Conservation (phyloP, 1,284 basidiomycete genomes). For the Leccinum subspadiceum region DNA sequence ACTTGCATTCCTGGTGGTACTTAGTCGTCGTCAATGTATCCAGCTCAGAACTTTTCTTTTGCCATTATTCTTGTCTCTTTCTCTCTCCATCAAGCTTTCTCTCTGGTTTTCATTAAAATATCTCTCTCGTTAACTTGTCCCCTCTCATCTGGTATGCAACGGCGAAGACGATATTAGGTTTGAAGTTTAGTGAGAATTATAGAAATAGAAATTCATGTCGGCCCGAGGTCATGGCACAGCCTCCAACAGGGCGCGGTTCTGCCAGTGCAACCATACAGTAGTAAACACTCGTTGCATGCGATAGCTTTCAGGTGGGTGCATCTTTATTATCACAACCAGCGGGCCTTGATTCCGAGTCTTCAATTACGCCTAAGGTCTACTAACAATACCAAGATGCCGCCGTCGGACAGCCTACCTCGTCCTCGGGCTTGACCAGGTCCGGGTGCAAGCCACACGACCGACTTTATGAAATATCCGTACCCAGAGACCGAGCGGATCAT, state of each 20-base stretch:
- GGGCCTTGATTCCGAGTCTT: not conserved
- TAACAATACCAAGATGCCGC: not conserved
- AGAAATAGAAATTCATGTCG: not conserved
- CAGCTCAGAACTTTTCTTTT: not conserved
- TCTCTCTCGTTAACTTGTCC: not conserved
- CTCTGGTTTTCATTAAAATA: not conserved
- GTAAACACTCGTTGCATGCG: not conserved
- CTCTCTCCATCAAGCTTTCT: not conserved
- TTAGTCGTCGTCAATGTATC: constrained; percentile 6
- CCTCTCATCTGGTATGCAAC: not conserved
- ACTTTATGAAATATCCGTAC: constrained; percentile 22
- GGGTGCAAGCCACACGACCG: not conserved
- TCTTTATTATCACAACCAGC: not conserved
- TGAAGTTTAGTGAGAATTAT: not conserved
- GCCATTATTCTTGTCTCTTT: not conserved
- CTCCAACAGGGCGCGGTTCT: not conserved
- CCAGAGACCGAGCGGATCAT: constrained; percentile 10
- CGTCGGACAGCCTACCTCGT: constrained; percentile 8
- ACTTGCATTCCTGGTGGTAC: not conserved
- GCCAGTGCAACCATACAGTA: too few species aligned
- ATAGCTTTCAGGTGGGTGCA: not conserved
- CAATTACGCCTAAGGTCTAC: not conserved
- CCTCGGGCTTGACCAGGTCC: not conserved
- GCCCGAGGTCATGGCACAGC: not conserved
- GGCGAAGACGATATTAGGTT: not conserved